Percentiles rank a stretch among this genome's conserved stretches.
Evolutionary conservation across 495 filamentous ascomycete genomes (phyloP).

Genomic region (Jackrogersella minutella): DNA sequence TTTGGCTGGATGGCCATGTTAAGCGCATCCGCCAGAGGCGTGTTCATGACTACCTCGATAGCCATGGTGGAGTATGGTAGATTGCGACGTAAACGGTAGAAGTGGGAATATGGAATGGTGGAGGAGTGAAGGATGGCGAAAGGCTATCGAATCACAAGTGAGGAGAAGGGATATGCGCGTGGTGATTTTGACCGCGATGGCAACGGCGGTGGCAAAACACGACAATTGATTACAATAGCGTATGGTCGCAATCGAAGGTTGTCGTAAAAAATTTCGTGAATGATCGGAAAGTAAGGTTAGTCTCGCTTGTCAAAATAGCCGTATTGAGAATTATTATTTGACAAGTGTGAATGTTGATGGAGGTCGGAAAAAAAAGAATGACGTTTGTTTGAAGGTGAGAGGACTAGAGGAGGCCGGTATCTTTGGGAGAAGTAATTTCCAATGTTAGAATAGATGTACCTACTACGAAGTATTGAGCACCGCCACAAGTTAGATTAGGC

Average conservation of each 20-base stretch:
- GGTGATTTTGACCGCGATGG: constrained; percentile 7
- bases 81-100: background rate
- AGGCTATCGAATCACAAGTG: background rate
- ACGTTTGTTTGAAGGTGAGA: constrained; percentile 37
- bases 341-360: constrained; percentile 12
- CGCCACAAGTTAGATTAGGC: constrained; percentile 23
- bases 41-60: constrained; percentile 73
- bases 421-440: constrained; percentile 28
- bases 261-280: background rate
- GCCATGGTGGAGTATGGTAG: constrained; percentile 62
- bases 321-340: background rate
- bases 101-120: background rate
- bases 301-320: background rate
- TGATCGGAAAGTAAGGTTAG: background rate
- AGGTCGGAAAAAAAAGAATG: constrained; percentile 34
- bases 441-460: constrained; percentile 30
- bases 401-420: constrained; percentile 35
- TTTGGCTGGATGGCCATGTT: constrained; percentile 86
- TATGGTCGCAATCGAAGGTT: background rate
- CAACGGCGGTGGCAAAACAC: constrained; percentile 30
- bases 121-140: constrained; percentile 13
- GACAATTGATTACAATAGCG: background rate
- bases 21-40: constrained; percentile 83
- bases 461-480: too few relatives aligned
- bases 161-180: constrained; percentile 24